A percentile compares a stretch with the other conserved stretches of the same genome.
Conservation (phyloP, 2,329 filamentous ascomycete species). For the Rutstroemia sydowiana region DNA sequence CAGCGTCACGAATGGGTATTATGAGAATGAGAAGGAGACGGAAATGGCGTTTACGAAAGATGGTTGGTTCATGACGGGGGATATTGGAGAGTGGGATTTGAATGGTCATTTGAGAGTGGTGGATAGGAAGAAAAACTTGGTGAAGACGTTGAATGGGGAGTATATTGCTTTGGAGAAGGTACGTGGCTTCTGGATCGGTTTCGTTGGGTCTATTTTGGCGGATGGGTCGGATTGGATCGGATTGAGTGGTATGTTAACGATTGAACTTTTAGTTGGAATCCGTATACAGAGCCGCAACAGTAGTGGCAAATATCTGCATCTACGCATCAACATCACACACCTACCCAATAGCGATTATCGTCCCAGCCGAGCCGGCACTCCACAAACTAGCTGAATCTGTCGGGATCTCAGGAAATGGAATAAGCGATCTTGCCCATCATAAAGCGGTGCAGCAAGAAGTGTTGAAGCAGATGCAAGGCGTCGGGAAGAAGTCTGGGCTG, state of each 20-base stretch:
- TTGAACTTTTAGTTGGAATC: too few relatives aligned
- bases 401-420: neutral
- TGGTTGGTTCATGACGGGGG: constrained; percentile 86
- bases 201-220: too few relatives aligned
- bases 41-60: constrained; percentile 64
- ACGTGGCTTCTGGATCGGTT: too few relatives aligned
- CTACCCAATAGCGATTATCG: constrained; percentile 74
- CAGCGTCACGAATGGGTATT: constrained; percentile 73
- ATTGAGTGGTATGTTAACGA: too few relatives aligned
- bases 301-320: constrained; percentile 79
- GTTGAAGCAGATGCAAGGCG: constrained; percentile 3
- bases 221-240: too few relatives aligned
- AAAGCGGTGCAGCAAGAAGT: neutral
- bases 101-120: constrained; percentile 85
- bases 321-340: constrained; percentile 68
- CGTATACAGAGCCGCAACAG: constrained; percentile 69
- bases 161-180: constrained; percentile 90
- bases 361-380: constrained; percentile 35
- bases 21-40: constrained; percentile 66
- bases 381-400: constrained; percentile 3
- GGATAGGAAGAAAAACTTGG: constrained; percentile 42
- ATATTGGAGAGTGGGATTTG: constrained; percentile 71
- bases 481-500: constrained; percentile 2
- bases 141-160: constrained; percentile 73
- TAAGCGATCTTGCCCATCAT: constrained; percentile 1